Percentiles rank a stretch among this genome's conserved stretches.
phyloP scores from a whole-genome alignment of 1,284 basidiomycete genomes.

The Ustilago lituana region DNA sequence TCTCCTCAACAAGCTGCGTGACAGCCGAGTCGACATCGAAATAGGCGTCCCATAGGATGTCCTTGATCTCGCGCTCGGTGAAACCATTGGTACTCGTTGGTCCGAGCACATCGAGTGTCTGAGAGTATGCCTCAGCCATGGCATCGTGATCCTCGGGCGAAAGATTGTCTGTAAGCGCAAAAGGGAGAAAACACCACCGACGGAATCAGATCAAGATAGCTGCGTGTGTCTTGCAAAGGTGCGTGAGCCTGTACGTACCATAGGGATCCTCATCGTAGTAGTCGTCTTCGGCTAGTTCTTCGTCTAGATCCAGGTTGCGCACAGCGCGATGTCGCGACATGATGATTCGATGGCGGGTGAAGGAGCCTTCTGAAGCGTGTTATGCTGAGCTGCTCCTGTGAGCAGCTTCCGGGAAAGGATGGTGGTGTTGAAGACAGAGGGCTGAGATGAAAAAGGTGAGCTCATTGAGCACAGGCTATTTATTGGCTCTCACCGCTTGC shows the following conservation, averaged over 20 bases:
- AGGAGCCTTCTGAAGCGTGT: not conserved
- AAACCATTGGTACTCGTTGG: conserved; percentile 51
- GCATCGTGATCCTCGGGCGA: conserved; percentile 55
- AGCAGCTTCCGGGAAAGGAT: not conserved
- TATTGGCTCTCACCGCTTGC: no score
- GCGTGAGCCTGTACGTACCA: conserved; percentile 18
- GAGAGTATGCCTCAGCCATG: conserved; percentile 50
- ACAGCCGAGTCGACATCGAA: conserved; percentile 85
- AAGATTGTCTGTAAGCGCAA: conserved; percentile 47
- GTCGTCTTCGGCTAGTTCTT: conserved; percentile 75
- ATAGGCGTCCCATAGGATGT: conserved; percentile 86
- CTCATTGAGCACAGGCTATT: not conserved
- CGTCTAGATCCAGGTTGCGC: conserved; percentile 86
- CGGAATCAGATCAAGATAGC: no score
- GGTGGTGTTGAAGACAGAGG: conserved; percentile 2
- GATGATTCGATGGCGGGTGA: not conserved
- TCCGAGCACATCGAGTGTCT: conserved; percentile 56
- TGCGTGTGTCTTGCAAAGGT: not conserved
- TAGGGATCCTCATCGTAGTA: conserved; percentile 68
- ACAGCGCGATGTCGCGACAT: conserved; percentile 80
- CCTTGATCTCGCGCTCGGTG: conserved; percentile 72
- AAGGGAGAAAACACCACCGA: no score
- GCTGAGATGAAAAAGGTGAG: not conserved
- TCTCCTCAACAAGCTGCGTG: conserved; percentile 72
- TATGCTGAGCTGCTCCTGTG: no score